Percentiles rank a stretch among this genome's conserved stretches.
phyloP scores from a whole-genome alignment of 228 moss, liverwort and hornwort genomes.

The Sphagnum fallax region DNA sequence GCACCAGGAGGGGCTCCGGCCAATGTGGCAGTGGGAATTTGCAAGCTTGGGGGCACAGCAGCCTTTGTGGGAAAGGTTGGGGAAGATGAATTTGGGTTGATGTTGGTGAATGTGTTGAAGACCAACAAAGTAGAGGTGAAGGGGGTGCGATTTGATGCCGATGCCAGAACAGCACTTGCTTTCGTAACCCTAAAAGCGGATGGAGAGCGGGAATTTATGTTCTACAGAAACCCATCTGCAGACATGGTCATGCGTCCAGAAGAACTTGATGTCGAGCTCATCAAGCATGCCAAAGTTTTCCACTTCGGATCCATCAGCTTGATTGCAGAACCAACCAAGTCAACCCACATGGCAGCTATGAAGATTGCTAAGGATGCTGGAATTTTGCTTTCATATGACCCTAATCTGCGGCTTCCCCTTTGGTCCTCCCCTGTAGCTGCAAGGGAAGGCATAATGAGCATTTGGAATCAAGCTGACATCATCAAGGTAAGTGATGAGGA shows the following conservation, averaged over 20 bases:
- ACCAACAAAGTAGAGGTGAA: constrained; percentile 13
- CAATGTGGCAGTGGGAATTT: constrained; percentile 41
- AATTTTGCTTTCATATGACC: constrained; percentile 29
- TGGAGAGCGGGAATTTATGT: constrained; percentile 44
- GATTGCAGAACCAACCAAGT: constrained; percentile 13
- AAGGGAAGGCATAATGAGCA: constrained; percentile 15
- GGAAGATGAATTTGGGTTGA: constrained; percentile 26
- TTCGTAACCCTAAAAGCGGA: constrained; percentile 27
- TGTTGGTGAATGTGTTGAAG: constrained; percentile 13
- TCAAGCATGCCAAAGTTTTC: constrained; percentile 16
- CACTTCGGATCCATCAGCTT: constrained; percentile 47
- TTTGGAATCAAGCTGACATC: constrained; percentile 31
- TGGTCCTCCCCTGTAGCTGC: constrained; percentile 32
- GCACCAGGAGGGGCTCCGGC: constrained; percentile 40
- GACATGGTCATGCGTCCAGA: constrained; percentile 16
- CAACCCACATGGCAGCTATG: constrained; percentile 23
- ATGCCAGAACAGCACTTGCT: constrained; percentile 32
- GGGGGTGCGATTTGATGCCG: constrained; percentile 6
- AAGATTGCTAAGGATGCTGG: constrained; percentile 24
- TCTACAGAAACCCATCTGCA: constrained; percentile 35
- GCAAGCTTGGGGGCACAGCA: constrained; percentile 31
- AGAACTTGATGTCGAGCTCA: constrained; percentile 18
- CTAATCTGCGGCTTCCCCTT: constrained; percentile 37
- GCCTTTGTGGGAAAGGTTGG: constrained; percentile 45
- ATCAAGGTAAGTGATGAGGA: constrained; percentile 50